Evolutionary conservation across 2,329 filamentous ascomycete species (phyloP).

Genomic region (Celoporthe dispersa): DNA sequence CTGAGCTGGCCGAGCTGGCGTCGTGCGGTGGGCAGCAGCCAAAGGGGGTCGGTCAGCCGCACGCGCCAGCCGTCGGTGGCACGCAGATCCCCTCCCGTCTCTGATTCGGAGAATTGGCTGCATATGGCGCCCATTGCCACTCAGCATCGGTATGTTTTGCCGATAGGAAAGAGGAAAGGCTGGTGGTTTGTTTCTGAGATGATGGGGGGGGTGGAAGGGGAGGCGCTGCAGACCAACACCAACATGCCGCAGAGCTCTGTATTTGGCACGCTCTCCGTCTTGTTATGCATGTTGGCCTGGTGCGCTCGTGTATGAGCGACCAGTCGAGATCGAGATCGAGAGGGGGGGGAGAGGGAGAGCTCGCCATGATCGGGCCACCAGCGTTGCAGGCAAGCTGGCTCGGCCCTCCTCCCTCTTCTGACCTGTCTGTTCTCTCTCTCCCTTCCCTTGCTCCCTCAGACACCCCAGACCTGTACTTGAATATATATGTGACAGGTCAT

Average conservation of each 20-base stretch:
- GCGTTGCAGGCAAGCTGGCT: neutral
- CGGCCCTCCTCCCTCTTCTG: neutral
- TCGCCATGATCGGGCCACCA: neutral
- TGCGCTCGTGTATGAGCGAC: too few species aligned
- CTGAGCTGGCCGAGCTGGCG: neutral
- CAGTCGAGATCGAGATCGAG: neutral
- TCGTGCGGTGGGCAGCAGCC: neutral
- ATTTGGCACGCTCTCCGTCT: neutral
- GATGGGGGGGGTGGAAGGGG: neutral
- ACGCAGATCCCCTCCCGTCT: slow-evolving; percentile 12
- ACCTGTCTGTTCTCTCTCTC: neutral
- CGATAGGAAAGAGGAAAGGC: neutral
- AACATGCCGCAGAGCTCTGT: neutral
- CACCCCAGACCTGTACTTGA: neutral
- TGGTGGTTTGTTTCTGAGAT: neutral
- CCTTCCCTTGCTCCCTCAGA: neutral
- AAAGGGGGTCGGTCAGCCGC: slow-evolving; percentile 10
- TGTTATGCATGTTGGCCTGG: neutral
- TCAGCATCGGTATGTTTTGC: slow-evolving; percentile 6
- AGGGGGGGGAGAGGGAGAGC: neutral
- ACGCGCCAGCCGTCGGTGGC: neutral
- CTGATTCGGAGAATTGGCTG: slow-evolving; percentile 10
- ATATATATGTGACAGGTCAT: slow-evolving; percentile 4
- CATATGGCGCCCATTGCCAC: slow-evolving; percentile 3
- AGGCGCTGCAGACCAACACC: neutral